Base-by-base conservation (phyloP, 2,329 filamentous ascomycete species). In the Monosporascus sp. region DNA sequence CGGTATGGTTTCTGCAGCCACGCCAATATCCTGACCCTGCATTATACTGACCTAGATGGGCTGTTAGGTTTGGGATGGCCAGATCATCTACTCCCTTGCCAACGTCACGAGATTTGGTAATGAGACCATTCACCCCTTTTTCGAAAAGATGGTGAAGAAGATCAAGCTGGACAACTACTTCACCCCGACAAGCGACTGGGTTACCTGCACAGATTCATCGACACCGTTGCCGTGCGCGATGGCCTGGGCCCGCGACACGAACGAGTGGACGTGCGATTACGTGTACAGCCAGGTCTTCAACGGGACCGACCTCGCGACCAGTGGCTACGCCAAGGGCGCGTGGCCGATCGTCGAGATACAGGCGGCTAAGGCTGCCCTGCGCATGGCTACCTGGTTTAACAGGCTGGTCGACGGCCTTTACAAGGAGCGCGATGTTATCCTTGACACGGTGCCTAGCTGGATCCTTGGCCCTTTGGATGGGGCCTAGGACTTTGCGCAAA, bases 31-130 rank as follows among this genome's bases (percentile, higher is more conserved):
- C 7, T 14, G 39, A 18, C n/a, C 31, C 31, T 14, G 11, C 31
- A 18, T 22, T 18, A 5, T 43, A 43, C n/a, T 22, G 39, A 18
- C n/a, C n/a, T 9, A 3, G 20, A 43, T 18, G 6, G n/a, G 17
- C 8, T 22, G 14, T 15, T 9, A 60, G 58, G 46, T 60, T 24
- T 81, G 78, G 78, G 78, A 81, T 56, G 75, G 73, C 4, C 66
- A 67, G 39, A 79, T 80, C 49, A 70, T 74, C 14, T 72, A 75
- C 55, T 37, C 55, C 41, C 52, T 56, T 11, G 58, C 59, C 2
- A 55, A 55, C 37, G 58, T 59, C 3, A 47, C 11, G 20, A 49
- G 49, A 4, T 60, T 60, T 48, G 52, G 52, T 22, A 60, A 60
- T 49, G 52, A 53, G 24, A 57, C 58, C 4, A 20, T 60, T 9